Base-by-base conservation (phyloP, 306 rosid genomes). In the Astragalus glycyphyllos region DNA sequence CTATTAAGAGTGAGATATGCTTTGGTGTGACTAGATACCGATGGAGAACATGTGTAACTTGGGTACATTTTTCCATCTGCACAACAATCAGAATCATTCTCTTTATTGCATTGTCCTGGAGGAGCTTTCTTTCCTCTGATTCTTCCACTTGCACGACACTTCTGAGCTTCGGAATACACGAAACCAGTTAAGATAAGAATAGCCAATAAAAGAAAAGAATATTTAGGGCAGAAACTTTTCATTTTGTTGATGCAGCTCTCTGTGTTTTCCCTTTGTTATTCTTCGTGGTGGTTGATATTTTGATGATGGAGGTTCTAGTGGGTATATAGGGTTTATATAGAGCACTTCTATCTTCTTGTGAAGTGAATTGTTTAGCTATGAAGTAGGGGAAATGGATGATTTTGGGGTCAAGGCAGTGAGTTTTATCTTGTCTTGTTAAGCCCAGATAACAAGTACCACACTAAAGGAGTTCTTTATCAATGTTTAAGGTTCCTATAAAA, bases 91-190 rank as follows among this genome's bases (percentile, higher is more conserved):
- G n/a, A n/a, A n/a, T n/a, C n/a, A n/a, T n/a, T n/a, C n/a, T n/a
- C 66, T 35, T 37, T 26, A 59, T 14, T 59, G 6, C 64, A 58
- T 58, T 58, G 45, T 58, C 64, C 64, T 1, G 45, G 0, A 59
- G 48, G 47, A 13, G 65, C 31, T 8, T 62, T 53, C 72, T 59
- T 66, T 6, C 81, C 85, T 41, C 1, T 60, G 4, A 76, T 50
- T 37, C 47, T 66, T 0, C 81, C 81, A 16, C 61, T 71, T 16
- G 81, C 75, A 1, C 55, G 65, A 5, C 84, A 81, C 0, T 44
- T 40, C 4, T 75, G 77, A 11, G 78, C 80, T 20, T 85, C 75
- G 7, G 68, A 29, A 0, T 26, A 13, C 5, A 57, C 4, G 16
- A 45, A 71, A 2, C 17, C 54, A 9, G 80, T 45, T 2, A 58